These are phyloP conservation scores for Blastomyces silverae DNA, from an alignment of 2,329 filamentous ascomycete species.

Conservation along the genomic window DNA sequence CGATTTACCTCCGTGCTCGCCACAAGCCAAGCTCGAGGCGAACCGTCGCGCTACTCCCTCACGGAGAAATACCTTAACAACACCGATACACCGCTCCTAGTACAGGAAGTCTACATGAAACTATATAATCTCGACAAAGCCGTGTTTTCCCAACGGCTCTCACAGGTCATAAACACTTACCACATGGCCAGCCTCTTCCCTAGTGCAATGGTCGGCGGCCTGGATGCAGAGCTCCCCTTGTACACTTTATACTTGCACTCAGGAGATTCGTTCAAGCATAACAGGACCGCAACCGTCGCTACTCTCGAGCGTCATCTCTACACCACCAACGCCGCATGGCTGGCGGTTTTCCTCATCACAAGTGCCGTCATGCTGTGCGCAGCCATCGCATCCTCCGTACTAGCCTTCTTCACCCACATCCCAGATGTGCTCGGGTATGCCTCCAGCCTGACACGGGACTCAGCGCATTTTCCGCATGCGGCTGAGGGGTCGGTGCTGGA, in stretches of 20 bases:
- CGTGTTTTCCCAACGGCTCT: slow-evolving; percentile 14
- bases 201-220: slow-evolving; percentile 10
- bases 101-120: not conserved
- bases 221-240: not conserved
- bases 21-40: not conserved
- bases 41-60: not conserved
- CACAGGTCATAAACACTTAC: slow-evolving; percentile 16
- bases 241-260: not conserved
- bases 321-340: slow-evolving; percentile 6
- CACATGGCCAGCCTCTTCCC: slow-evolving; percentile 16
- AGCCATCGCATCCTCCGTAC: not conserved
- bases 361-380: slow-evolving; percentile 11
- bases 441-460: slow-evolving; percentile 10
- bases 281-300: not conserved
- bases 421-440: slow-evolving; percentile 12
- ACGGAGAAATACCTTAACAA: slow-evolving; percentile 14
- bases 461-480: not conserved
- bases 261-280: slow-evolving; percentile 8
- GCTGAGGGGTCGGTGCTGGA: not conserved
- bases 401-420: slow-evolving; percentile 9
- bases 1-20: not conserved
- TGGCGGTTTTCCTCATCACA: slow-evolving; percentile 9
- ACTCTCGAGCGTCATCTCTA: slow-evolving; percentile 1
- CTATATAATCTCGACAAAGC: not conserved
- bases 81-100: slow-evolving; percentile 16